Evolutionary conservation across 2,329 filamentous ascomycete species (phyloP).

Genomic region (Cylindrodendrum hubeiense): DNA sequence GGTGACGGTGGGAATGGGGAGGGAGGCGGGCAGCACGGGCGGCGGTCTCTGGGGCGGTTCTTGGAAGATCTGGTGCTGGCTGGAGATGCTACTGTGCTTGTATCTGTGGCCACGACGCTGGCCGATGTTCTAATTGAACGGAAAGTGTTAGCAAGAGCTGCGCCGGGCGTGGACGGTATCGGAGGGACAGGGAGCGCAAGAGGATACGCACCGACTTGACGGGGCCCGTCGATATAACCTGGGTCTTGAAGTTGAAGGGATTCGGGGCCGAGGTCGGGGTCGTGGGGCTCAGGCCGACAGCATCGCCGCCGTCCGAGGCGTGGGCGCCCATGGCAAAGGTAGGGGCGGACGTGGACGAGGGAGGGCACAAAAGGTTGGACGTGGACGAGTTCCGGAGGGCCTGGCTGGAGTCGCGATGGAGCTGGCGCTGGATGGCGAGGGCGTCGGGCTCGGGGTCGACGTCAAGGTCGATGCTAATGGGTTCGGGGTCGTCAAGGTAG

Average conservation of each 20-base stretch:
- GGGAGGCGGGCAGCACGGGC: constrained; percentile 87
- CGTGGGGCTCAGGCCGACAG: background rate
- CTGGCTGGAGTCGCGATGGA: constrained; percentile 30
- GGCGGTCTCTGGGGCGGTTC: constrained; percentile 89
- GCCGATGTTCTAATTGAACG: constrained; percentile 76
- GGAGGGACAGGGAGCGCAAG: background rate
- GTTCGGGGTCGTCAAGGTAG: constrained; percentile 13
- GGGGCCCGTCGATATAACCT: constrained; percentile 79
- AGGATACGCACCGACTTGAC: constrained; percentile 77
- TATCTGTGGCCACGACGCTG: constrained; percentile 96
- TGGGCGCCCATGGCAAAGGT: constrained; percentile 34
- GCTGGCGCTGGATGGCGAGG: constrained; percentile 25
- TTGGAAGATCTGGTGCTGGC: constrained; percentile 93
- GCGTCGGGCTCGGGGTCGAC: constrained; percentile 12
- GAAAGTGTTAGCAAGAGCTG: constrained; percentile 19
- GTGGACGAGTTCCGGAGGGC: constrained; percentile 31
- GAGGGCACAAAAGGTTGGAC: constrained; percentile 36
- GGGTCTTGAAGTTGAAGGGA: constrained; percentile 96
- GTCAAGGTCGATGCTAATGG: constrained; percentile 27
- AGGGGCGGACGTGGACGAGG: constrained; percentile 32
- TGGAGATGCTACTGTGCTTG: constrained; percentile 93
- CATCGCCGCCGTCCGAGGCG: constrained; percentile 26
- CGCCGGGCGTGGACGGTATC: background rate
- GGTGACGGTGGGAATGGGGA: constrained; percentile 89
- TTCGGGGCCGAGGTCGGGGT: constrained; percentile 56